phyloP scores from a whole-genome alignment of 108 stramenopile species.

The Seminavis robusta region DNA sequence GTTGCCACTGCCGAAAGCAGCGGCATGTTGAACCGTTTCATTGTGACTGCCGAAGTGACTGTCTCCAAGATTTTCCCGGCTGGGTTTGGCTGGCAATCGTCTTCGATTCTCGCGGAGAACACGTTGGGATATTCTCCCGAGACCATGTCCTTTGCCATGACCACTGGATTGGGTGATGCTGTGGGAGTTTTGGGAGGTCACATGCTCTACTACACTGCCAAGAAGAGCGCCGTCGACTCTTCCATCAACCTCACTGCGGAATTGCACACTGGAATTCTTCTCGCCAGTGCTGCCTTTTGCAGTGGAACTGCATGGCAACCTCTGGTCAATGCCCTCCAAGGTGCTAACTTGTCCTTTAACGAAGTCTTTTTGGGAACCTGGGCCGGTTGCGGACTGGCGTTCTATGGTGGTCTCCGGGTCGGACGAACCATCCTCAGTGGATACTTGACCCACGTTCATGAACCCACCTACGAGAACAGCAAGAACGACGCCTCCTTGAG shows the following conservation, averaged over 20 bases:
- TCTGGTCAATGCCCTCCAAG: slow-evolving; percentile 71
- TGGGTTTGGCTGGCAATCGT: slow-evolving; percentile 83
- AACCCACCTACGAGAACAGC: slow-evolving; percentile 67
- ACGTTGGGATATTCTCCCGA: slow-evolving; percentile 56
- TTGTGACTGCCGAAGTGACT: slow-evolving; percentile 63
- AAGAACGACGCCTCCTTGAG: slow-evolving; percentile 59
- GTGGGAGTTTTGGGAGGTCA: slow-evolving; percentile 70
- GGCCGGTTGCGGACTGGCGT: slow-evolving; percentile 79
- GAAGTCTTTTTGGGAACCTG: slow-evolving; percentile 69
- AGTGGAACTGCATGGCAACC: slow-evolving; percentile 84
- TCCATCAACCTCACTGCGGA: slow-evolving; percentile 54
- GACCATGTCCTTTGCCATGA: slow-evolving; percentile 56
- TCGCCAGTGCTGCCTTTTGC: slow-evolving; percentile 78
- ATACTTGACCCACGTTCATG: slow-evolving; percentile 41
- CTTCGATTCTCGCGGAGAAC: slow-evolving; percentile 57
- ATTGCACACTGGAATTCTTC: slow-evolving; percentile 57
- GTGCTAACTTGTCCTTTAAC: slow-evolving; percentile 58
- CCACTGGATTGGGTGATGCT: slow-evolving; percentile 73
- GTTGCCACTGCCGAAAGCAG: too few species aligned
- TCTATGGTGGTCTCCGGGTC: slow-evolving; percentile 64
- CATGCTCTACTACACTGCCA: slow-evolving; percentile 46
- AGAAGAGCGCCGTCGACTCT: slow-evolving; percentile 44
- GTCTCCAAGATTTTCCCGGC: slow-evolving; percentile 87
- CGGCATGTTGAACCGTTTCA: slow-evolving; percentile 43
- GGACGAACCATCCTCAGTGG: slow-evolving; percentile 57